Conservation (phyloP, 257 asterid genomes). For the Phtheirospermum japonicum region DNA sequence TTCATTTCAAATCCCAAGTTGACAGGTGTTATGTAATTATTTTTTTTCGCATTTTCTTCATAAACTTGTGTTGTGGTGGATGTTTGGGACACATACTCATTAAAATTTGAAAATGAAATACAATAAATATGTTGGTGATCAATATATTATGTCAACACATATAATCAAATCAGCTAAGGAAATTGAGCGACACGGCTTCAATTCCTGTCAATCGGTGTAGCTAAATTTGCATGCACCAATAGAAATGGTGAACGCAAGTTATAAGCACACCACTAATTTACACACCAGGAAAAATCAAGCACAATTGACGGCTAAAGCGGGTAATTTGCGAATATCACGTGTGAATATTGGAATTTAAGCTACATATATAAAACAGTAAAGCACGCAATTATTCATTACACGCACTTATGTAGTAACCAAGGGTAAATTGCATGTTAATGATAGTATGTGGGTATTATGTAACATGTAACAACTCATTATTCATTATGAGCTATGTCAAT, state of each 20-base stretch:
- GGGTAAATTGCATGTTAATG: too few species aligned
- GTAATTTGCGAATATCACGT: slow-evolving; percentile 13
- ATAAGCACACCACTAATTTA: slow-evolving; percentile 16
- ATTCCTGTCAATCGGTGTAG: slow-evolving; percentile 7
- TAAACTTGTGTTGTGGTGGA: neutral
- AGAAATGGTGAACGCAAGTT: slow-evolving; percentile 26
- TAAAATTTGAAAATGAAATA: slow-evolving; percentile 28
- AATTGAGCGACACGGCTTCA: neutral
- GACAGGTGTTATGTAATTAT: slow-evolving; percentile 7
- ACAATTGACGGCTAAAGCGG: slow-evolving; percentile 14
- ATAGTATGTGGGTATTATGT: too few species aligned
- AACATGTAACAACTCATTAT: too few species aligned
- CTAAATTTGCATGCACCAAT: slow-evolving; percentile 24
- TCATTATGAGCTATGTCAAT: too few species aligned
- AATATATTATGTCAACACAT: neutral
- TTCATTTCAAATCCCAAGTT: neutral
- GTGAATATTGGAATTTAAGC: slow-evolving; percentile 9
- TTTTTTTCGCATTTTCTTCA: neutral
- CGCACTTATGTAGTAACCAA: neutral
- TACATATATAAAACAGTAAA: too few species aligned
- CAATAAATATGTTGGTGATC: slow-evolving; percentile 10
- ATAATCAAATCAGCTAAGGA: slow-evolving; percentile 16
- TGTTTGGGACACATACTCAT: slow-evolving; percentile 7
- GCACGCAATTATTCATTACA: neutral
- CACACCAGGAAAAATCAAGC: slow-evolving; percentile 9